Percentiles rank a stretch among this genome's conserved stretches.
These are phyloP conservation scores for Quercus tomentella DNA, from an alignment of 331 rosid species.

Conservation along the genomic window DNA sequence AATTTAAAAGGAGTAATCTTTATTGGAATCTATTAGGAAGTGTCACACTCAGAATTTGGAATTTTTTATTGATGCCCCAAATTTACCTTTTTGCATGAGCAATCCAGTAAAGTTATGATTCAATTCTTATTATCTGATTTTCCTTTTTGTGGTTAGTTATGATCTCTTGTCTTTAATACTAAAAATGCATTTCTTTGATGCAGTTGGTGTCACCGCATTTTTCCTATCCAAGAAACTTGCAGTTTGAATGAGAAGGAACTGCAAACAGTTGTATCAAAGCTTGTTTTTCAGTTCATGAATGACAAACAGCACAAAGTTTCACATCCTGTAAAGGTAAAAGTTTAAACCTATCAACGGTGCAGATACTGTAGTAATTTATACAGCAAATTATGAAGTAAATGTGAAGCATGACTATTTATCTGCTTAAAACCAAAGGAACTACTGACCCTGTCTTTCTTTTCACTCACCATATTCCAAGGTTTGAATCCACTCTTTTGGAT, in stretches of 20 bases:
- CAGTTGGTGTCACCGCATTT: conserved; percentile 93
- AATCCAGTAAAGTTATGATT: neutral
- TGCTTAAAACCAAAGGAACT: neutral
- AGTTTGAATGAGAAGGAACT: conserved; percentile 70
- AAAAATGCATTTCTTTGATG: conserved; percentile 19
- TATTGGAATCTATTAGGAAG: no score
- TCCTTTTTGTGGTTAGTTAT: neutral
- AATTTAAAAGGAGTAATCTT: no score
- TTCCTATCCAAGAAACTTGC: conserved; percentile 89
- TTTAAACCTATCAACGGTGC: conserved; percentile 10
- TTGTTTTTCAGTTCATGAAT: conserved; percentile 53
- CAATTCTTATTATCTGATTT: neutral
- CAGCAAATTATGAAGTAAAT: neutral
- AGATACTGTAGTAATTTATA: neutral
- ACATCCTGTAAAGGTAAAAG: conserved; percentile 70
- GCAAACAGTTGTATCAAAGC: conserved; percentile 50
- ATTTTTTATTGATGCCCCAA: neutral
- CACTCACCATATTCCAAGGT: neutral
- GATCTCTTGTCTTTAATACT: neutral
- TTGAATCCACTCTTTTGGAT: neutral
- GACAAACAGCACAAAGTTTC: conserved; percentile 43
- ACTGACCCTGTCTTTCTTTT: neutral
- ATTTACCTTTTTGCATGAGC: neutral
- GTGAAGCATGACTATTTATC: neutral
- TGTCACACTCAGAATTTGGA: no score